phyloP scores from a whole-genome alignment of 805 yeast genomes.

The Dipodascus albidus region DNA sequence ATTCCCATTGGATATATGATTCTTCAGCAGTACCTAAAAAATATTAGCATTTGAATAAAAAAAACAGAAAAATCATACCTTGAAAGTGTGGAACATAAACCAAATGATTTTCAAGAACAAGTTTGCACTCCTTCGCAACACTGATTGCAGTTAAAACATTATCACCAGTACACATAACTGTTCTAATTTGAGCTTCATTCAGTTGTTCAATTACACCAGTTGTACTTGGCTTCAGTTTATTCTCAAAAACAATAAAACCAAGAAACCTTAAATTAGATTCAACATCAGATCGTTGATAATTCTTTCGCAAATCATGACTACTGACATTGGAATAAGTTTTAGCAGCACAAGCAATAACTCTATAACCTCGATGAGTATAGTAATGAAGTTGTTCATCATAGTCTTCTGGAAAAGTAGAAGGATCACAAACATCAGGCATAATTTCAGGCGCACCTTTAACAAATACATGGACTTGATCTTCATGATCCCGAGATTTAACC shows the following conservation, averaged over 20 bases:
- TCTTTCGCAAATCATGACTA: constrained; percentile 17
- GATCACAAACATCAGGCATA: constrained; percentile 63
- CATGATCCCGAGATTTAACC: constrained; percentile 33
- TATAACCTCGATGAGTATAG: constrained; percentile 87
- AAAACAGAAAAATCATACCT: constrained; percentile 28
- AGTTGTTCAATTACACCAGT: constrained; percentile 47
- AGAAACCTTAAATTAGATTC: constrained; percentile 62
- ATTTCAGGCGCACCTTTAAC: constrained; percentile 98
- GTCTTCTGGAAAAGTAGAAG: constrained; percentile 59
- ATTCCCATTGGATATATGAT: constrained; percentile 27
- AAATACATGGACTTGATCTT: constrained; percentile 36
- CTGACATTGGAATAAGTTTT: constrained; percentile 36
- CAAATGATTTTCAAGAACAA: constrained; percentile 36
- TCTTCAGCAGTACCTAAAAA: constrained; percentile 9
- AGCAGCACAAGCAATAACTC: constrained; percentile 91
- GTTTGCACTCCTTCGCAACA: constrained; percentile 76
- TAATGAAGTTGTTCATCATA: constrained; percentile 63
- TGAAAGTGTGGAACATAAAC: constrained; percentile 59
- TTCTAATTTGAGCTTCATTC: constrained; percentile 59
- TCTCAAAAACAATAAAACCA: constrained; percentile 90
- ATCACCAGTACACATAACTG: constrained; percentile 97
- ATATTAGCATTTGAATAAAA: neutral
- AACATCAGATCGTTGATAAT: constrained; percentile 41
- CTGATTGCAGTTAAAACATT: constrained; percentile 89
- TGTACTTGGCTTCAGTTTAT: constrained; percentile 69